These are phyloP conservation scores for Colletotrichum scovillei DNA, from an alignment of 2,329 filamentous ascomycete species.

Conservation along the genomic window DNA sequence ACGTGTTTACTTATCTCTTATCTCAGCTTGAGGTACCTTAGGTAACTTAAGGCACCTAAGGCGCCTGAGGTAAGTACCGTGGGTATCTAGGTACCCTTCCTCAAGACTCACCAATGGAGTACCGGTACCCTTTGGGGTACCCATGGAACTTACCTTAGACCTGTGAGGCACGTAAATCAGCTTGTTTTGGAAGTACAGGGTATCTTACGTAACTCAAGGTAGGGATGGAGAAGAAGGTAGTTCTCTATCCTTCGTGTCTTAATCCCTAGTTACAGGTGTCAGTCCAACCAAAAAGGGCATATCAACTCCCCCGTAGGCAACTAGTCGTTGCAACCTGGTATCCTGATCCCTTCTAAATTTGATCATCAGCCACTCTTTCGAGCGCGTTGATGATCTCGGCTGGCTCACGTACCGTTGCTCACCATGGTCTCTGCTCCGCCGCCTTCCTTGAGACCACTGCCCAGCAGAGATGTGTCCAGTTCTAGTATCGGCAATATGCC, in stretches of 20 bases:
- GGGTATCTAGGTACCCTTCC: too few species aligned
- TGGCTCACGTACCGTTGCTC: neutral
- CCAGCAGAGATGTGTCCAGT: conserved; percentile 29
- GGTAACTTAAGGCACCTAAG: neutral
- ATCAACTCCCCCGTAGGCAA: neutral
- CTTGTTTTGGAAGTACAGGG: too few species aligned
- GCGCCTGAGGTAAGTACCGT: too few species aligned
- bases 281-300: neutral
- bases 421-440: conserved; percentile 16
- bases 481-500: conserved; percentile 2
- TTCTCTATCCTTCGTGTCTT: too few species aligned
- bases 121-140: too few species aligned
- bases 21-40: neutral
- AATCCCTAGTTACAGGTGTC: too few species aligned
- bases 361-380: neutral
- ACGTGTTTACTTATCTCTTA: neutral
- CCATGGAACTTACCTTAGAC: too few species aligned
- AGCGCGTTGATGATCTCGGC: neutral
- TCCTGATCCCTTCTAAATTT: neutral
- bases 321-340: neutral
- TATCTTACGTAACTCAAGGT: too few species aligned
- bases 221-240: too few species aligned
- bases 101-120: too few species aligned
- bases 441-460: conserved; percentile 14
- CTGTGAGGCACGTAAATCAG: too few species aligned